phyloP scores from a whole-genome alignment of 176 grass and related monocot genomes.

The Alloteropsis semialata region DNA sequence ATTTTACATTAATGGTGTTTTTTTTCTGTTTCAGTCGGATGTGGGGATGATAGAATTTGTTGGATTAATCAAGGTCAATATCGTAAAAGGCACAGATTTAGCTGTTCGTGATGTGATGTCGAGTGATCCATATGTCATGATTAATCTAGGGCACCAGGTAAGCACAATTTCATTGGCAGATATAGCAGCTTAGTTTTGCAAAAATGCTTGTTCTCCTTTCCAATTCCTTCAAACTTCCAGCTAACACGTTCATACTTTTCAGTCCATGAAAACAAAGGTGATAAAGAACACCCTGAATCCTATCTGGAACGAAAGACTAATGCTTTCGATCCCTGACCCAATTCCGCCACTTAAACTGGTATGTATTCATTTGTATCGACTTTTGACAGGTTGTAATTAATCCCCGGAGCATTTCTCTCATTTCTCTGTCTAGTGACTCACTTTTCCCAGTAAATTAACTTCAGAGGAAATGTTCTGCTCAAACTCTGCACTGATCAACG shows the following conservation, averaged over 20 bases:
- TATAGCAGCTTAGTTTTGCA: background rate
- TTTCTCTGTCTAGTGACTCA: background rate
- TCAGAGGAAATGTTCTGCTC: background rate
- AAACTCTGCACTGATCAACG: background rate
- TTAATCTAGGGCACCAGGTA: constrained; percentile 90
- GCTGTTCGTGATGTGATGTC: constrained; percentile 92
- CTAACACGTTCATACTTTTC: constrained; percentile 35
- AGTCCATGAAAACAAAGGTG: constrained; percentile 92
- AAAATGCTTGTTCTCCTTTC: background rate
- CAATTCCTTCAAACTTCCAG: background rate
- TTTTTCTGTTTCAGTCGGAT: constrained; percentile 47
- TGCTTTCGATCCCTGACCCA: constrained; percentile 85
- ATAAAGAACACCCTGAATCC: constrained; percentile 97
- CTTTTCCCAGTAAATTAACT: background rate
- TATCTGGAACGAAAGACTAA: constrained; percentile 87
- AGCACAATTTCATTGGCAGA: background rate
- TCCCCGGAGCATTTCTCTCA: background rate
- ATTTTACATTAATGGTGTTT: background rate
- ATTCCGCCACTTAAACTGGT: constrained; percentile 84
- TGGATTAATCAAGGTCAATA: constrained; percentile 86
- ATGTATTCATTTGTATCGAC: constrained; percentile 14
- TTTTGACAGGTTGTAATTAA: background rate
- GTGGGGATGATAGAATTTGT: constrained; percentile 98
- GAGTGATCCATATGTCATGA: constrained; percentile 95
- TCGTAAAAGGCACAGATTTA: constrained; percentile 77